Base-by-base conservation (phyloP, 768 basidiomycete genomes). In the Tricholoma saponaceum region DNA sequence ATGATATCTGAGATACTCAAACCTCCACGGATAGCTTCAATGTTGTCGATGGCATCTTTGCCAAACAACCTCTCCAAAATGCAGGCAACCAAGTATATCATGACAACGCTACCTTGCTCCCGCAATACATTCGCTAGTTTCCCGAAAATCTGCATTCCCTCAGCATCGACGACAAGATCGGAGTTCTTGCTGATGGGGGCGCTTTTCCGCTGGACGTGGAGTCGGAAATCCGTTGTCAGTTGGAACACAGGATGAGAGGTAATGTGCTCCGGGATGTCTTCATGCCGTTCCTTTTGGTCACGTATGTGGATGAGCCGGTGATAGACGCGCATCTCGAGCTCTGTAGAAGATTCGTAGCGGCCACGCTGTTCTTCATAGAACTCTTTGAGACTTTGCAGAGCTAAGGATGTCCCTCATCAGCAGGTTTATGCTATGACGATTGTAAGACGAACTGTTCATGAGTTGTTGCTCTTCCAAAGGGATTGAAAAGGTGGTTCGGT, bases 251-350 rank as follows among this genome's bases (percentile, higher is more conserved):
- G 88, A 66, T 92, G 80, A 7, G 77, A 74, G 39, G 83, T 80
- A 60, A 98, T 83, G 33, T 81, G 66, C 2, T 75, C 72, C 0
- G 95, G 87, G 35, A 94, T 85, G 64, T 80, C 84, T 65, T 86
- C 91, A 64, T 79, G 85, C 8, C 83, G 89, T 65, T 90, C 89
- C 60, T 72, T 82, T 64, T 90, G 89, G 69, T 95, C 90, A 26
- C 92, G 86, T 44, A 98, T 88, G 65, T 97, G 93, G 26, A 91
- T 87, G 28, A 98, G 83, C 49, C 95, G 85, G 67, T 95, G 92
- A 72, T 98, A 99, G 1, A 97, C 86, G 30, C 92, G 86, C 86
- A 99, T 97, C 71, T 99, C 96, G 47, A 98, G 82, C 67, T 98
- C 95, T 37, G 89, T 90, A 0, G 89, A 84, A 9, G 89, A 89